Evolutionary conservation across 1,284 basidiomycete genomes (phyloP).

Genomic region (Microbotryum silenes-acaulis): DNA sequence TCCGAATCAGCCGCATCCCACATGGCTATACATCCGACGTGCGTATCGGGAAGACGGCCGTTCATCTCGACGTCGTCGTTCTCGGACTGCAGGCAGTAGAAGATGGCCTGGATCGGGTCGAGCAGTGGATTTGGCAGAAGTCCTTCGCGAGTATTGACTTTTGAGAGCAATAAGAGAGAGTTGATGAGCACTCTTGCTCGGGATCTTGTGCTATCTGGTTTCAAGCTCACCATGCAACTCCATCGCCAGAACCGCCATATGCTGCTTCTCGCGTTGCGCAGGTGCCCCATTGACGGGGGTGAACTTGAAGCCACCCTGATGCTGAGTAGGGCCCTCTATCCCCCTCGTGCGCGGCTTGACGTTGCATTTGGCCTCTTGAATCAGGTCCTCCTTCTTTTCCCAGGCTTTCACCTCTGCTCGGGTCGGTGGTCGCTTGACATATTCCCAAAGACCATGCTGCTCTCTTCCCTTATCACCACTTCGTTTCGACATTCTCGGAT

Average conservation of each 20-base stretch:
- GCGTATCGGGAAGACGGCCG: constrained; percentile 41
- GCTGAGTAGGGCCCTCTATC: constrained; percentile 68
- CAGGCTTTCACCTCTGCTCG: constrained; percentile 50
- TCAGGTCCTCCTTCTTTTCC: constrained; percentile 42
- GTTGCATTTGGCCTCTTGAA: constrained; percentile 8
- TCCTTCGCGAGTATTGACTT: constrained; percentile 57
- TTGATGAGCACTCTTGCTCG: background rate
- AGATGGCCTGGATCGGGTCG: constrained; percentile 64
- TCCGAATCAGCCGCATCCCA: constrained; percentile 16
- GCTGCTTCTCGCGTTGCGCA: constrained; percentile 55
- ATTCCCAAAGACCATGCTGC: constrained; percentile 61
- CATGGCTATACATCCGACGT: constrained; percentile 58
- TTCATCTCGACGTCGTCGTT: constrained; percentile 45
- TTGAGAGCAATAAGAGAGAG: background rate
- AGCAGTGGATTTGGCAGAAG: constrained; percentile 62
- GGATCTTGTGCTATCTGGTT: too few species aligned
- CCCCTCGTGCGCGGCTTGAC: constrained; percentile 22
- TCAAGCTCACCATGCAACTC: constrained; percentile 67
- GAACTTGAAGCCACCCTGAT: constrained; percentile 57
- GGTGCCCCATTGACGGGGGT: constrained; percentile 47
- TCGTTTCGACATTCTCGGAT: too few species aligned
- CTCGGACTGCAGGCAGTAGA: constrained; percentile 49
- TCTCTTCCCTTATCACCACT: too few species aligned
- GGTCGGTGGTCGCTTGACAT: constrained; percentile 58
- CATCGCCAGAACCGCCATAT: constrained; percentile 71